Evolutionary conservation across 2,329 filamentous ascomycete species (phyloP).

Genomic region (Aspergillus novoparasiticus): DNA sequence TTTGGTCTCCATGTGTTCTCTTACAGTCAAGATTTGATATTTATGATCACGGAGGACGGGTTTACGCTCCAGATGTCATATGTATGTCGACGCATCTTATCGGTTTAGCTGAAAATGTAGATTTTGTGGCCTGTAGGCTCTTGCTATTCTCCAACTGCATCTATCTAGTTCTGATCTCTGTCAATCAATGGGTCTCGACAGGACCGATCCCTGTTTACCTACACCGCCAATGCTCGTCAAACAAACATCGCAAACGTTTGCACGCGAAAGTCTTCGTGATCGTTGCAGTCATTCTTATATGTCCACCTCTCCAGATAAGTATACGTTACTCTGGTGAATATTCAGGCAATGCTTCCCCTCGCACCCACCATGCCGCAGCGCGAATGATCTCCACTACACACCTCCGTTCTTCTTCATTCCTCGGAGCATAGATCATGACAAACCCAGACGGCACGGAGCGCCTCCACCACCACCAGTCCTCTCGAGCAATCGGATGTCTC

Average conservation of each 20-base stretch:
- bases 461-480: slow-evolving; percentile 64
- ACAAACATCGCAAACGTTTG: not conserved
- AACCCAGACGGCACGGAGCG: slow-evolving; percentile 75
- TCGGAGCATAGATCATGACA: slow-evolving; percentile 79
- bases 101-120: slow-evolving; percentile 9
- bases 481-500: slow-evolving; percentile 54
- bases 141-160: not conserved
- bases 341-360: slow-evolving; percentile 18
- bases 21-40: slow-evolving; percentile 17
- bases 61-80: slow-evolving; percentile 9
- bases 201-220: not conserved
- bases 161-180: not conserved
- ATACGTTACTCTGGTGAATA: not conserved
- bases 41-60: slow-evolving; percentile 19
- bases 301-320: not conserved
- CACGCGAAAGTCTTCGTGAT: not conserved
- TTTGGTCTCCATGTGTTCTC: slow-evolving; percentile 15
- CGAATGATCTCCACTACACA: slow-evolving; percentile 70
- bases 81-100: slow-evolving; percentile 8
- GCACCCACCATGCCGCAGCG: slow-evolving; percentile 69
- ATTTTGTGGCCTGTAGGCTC: slow-evolving; percentile 5
- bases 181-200: not conserved
- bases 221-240: not conserved
- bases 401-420: slow-evolving; percentile 67
- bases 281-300: not conserved